These are phyloP conservation scores for Malus fusca DNA, from an alignment of 306 rosid species.

Conservation along the genomic window DNA sequence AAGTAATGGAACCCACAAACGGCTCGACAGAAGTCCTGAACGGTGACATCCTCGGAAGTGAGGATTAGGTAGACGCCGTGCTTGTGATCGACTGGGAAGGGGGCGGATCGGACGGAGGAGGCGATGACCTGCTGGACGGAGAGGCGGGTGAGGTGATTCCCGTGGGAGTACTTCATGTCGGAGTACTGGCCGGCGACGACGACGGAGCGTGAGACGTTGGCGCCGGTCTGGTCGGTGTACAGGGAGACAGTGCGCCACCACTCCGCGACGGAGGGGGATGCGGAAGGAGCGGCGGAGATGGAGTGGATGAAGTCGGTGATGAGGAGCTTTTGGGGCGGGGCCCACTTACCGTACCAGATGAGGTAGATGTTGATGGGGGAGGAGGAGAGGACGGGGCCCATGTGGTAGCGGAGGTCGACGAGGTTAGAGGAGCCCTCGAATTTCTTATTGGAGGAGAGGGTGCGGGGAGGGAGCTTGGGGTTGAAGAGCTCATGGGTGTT, in stretches of 20 bases:
- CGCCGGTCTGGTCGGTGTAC: slow-evolving; percentile 85
- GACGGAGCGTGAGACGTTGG: slow-evolving; percentile 67
- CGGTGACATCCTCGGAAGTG: slow-evolving; percentile 56
- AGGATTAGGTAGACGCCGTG: slow-evolving; percentile 71
- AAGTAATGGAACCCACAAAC: slow-evolving; percentile 93
- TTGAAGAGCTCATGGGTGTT: slow-evolving; percentile 32
- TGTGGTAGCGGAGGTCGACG: slow-evolving; percentile 73
- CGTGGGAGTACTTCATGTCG: slow-evolving; percentile 55
- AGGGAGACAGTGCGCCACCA: slow-evolving; percentile 85
- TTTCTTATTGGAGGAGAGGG: slow-evolving; percentile 55
- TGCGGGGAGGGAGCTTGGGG: slow-evolving; percentile 54
- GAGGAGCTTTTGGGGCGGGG: slow-evolving; percentile 34
- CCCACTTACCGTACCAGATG: slow-evolving; percentile 88
- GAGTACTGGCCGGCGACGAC: slow-evolving; percentile 59
- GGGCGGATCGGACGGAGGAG: slow-evolving; percentile 56
- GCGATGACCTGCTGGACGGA: slow-evolving; percentile 69
- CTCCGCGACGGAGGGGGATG: slow-evolving; percentile 69
- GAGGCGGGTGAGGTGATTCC: slow-evolving; percentile 55
- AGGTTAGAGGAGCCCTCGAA: slow-evolving; percentile 81
- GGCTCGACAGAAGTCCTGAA: slow-evolving; percentile 85
- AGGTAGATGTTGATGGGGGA: slow-evolving; percentile 74
- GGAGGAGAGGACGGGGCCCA: slow-evolving; percentile 86
- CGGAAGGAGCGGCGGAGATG: slow-evolving; percentile 32
- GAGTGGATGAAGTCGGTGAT: slow-evolving; percentile 70
- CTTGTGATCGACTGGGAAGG: slow-evolving; percentile 73